Percentiles rank a stretch among this genome's conserved stretches.
phyloP scores from a whole-genome alignment of 2,329 filamentous ascomycete genomes.

The Diaporthe helianthi region DNA sequence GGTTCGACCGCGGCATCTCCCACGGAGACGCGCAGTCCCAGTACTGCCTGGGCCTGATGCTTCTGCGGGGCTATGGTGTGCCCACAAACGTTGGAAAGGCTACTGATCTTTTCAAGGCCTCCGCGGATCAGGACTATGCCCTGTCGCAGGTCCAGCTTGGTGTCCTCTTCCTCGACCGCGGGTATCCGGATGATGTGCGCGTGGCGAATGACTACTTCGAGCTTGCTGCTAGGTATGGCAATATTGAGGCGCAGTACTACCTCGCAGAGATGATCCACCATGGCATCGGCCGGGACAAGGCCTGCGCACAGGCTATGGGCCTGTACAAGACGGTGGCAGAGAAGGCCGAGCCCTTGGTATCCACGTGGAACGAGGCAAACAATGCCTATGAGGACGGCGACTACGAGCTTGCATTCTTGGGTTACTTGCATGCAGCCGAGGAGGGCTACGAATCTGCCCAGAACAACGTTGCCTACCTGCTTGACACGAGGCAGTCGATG shows the following conservation, averaged over 20 bases:
- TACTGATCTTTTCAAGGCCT: conserved; percentile 76
- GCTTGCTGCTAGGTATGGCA: conserved; percentile 79
- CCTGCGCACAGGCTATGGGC: conserved; percentile 76
- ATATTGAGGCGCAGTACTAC: conserved; percentile 91
- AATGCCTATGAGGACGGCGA: conserved; percentile 81
- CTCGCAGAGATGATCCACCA: conserved; percentile 85
- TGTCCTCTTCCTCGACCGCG: conserved; percentile 85
- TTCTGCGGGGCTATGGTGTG: conserved; percentile 77
- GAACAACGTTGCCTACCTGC: conserved; percentile 86
- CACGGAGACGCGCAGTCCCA: conserved; percentile 84
- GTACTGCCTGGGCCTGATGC: conserved; percentile 83
- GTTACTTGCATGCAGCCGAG: conserved; percentile 87
- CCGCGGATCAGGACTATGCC: conserved; percentile 82
- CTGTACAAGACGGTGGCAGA: conserved; percentile 86
- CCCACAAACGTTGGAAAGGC: conserved; percentile 74
- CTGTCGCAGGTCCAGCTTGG: conserved; percentile 85
- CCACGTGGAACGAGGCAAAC: conserved; percentile 84
- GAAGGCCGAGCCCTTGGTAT: conserved; percentile 74
- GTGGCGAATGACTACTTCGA: conserved; percentile 88
- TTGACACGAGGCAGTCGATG: conserved; percentile 75
- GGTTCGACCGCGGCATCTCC: conserved; percentile 81
- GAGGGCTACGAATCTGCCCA: conserved; percentile 91
- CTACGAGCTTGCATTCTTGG: conserved; percentile 78
- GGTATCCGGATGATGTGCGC: conserved; percentile 70
- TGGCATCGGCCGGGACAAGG: conserved; percentile 79